Evolutionary conservation across 257 asterid genomes (phyloP), one percentile per base, ranked within the genome.

Genomic region (Sherardia arvensis): DNA sequence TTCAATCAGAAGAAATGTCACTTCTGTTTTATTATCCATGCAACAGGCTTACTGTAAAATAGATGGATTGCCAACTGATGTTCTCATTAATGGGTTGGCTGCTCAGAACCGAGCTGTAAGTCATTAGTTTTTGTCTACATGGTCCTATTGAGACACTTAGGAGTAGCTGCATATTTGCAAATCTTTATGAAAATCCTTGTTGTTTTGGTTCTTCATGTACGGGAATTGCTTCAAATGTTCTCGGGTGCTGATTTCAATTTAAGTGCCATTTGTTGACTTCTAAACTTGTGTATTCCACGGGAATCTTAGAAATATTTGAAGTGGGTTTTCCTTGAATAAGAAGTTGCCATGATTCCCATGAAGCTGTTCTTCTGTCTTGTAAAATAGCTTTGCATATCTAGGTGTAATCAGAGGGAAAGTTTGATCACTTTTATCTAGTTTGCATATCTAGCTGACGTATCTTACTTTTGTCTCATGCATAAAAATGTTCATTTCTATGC

Each of bases 101-200:
- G 79, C 88, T 64, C 98, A 91, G 75, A 91, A 91, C 67, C 79
- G 98, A 84, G 96, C 98, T 61, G 98, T 91, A 80, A 62, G 95
- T 79, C 9, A 51, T 22, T 43, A 43, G 7, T 43, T 43, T 1
- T 43, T 43, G n/a, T 15, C 21, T 34, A 15, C 22, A 30, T 43
- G 55, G 25, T 25, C 22, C 34, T 7, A 22, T 56, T 57, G 33
- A 40, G 17, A 38, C 4, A 14, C 29, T 40, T 25, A 15, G 9
- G 30, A 1, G 51, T 43, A 43, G n/a, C 53, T 45, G 4, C 45
- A 32, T 25, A 4, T n/a, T 15, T 43, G 22, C 1, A 23, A 40
- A 40, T 1, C 1, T 26, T 5, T 10, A 1, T 18, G 5, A 26
- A 14, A 26, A 26, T 15, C 21, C 49, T 61, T 2, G 11, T 6